Evolutionary conservation across 1,284 basidiomycete genomes (phyloP).

Genomic region (Moesziomyces antarcticus): DNA sequence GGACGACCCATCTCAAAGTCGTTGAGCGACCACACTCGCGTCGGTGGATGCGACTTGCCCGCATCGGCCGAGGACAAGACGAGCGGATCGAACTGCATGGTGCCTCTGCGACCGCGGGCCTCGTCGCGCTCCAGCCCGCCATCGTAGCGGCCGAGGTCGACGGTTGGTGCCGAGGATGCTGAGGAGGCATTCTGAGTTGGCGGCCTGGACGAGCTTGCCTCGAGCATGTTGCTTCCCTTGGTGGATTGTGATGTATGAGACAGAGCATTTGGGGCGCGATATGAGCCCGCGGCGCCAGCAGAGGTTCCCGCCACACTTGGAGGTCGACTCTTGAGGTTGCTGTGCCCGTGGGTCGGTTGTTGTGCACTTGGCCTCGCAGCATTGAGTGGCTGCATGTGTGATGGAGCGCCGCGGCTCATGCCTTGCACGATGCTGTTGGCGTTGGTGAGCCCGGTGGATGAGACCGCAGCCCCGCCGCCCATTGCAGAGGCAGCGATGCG

Average conservation of each 20-base stretch:
- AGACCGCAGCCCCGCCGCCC: constrained; percentile 1
- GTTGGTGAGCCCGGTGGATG: constrained; percentile 20
- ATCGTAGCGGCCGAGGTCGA: constrained; percentile 67
- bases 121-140: constrained; percentile 68
- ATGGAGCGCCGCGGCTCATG: constrained; percentile 8
- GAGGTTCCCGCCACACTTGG: constrained; percentile 25
- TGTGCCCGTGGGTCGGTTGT: not conserved
- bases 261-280: constrained; percentile 7
- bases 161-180: constrained; percentile 3
- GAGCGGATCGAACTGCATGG: constrained; percentile 33
- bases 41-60: constrained; percentile 50
- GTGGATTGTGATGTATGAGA: constrained; percentile 5
- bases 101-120: constrained; percentile 57
- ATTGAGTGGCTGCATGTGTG: constrained; percentile 24
- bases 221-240: not conserved
- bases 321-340: constrained; percentile 26
- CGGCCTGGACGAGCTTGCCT: constrained; percentile 3
- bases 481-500: constrained; percentile 30
- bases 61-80: constrained; percentile 31
- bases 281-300: constrained; percentile 7
- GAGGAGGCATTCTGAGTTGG: constrained; percentile 1
- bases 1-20: constrained; percentile 95
- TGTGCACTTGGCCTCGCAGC: constrained; percentile 29
- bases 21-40: constrained; percentile 78
- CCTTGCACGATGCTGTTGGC: constrained; percentile 24